Evolutionary conservation across 768 basidiomycete genomes (phyloP), one percentile per base, ranked within the genome.

Genomic region (Lactarius pseudohatsudake): DNA sequence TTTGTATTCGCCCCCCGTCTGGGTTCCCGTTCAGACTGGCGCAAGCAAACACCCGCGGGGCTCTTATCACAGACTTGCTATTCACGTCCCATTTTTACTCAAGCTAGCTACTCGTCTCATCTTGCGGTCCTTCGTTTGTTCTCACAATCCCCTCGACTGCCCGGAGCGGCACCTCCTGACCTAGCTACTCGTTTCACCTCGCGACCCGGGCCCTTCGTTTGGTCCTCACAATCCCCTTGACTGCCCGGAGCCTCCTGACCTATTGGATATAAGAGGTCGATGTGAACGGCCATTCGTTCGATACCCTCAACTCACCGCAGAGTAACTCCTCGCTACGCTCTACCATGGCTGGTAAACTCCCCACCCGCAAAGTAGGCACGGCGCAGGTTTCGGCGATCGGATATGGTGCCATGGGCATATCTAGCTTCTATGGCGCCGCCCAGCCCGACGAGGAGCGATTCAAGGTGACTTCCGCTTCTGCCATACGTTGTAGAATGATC

Each of bases 321-420:
- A 22, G 18, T 22, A 58, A 57, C 32, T 26, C 15, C 18, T 57
- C 20, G 57, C 11, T 32, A 20, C n/a, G 11, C 11, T 26, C 4
- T 55, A 34, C 16, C 22, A 68, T 68, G 67, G 4, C 57, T 30
- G 5, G 15, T n/a, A 62, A 64, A 57, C 75, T 76, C 66, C 79
- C 76, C 30, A 79, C 76, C 64, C 80, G 79, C 63, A 81, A 76
- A 61, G 80, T 89, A 30, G 84, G 83, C 30, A 72, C 77, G 16
- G 73, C 76, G 32, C 64, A 76, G 15, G 81, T 86, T n/a, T 77
- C 81, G 8, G 81, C 81, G 26, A 79, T 89, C 13, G 86, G 87
- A 2, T 86, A 84, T 64, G 88, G 88, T 6, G 76, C 80, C 8
- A 88, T 88, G 87, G 86, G 84, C 7, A 71, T 87, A 13, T 81